These are phyloP conservation scores for Monosporozyma aquatica DNA, from an alignment of 805 yeast species.

Conservation along the genomic window DNA sequence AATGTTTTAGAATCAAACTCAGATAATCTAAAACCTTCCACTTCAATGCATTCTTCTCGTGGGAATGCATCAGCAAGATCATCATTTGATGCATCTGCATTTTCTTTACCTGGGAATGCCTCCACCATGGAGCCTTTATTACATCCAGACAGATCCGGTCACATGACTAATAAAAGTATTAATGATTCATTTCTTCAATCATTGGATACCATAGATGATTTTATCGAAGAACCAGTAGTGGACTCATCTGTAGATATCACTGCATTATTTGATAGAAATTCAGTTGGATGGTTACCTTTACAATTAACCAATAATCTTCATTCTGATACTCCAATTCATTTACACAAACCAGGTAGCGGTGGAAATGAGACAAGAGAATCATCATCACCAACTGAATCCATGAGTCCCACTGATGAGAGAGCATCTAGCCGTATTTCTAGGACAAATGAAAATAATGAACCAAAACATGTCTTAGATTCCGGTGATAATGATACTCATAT, in stretches of 20 bases:
- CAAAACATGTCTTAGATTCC: constrained; percentile 1
- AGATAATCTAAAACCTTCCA: not conserved
- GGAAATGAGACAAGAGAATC: constrained; percentile 1
- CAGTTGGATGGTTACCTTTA: constrained; percentile 23
- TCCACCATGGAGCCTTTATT: constrained; percentile 27
- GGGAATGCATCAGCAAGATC: constrained; percentile 15
- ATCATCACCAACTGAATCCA: constrained; percentile 1
- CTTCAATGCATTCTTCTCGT: not conserved
- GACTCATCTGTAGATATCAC: constrained; percentile 33
- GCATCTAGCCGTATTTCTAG: not conserved
- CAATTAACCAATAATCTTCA: constrained; percentile 10
- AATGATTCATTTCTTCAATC: constrained; percentile 23
- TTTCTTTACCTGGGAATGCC: constrained; percentile 5
- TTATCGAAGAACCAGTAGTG: constrained; percentile 11
- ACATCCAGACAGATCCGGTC: not conserved
- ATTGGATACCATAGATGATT: constrained; percentile 23
- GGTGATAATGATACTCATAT: not conserved
- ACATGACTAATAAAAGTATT: constrained; percentile 5
- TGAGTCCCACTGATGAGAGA: not conserved
- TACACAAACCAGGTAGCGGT: not conserved
- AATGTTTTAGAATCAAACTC: not conserved
- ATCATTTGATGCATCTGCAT: constrained; percentile 13
- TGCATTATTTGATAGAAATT: constrained; percentile 26
- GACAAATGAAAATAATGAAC: not conserved
- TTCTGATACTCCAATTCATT: not conserved